Percentiles rank a stretch among this genome's conserved stretches.
Evolutionary conservation across 1,284 basidiomycete genomes (phyloP).

Genomic region (Rhodotorula sp.): DNA sequence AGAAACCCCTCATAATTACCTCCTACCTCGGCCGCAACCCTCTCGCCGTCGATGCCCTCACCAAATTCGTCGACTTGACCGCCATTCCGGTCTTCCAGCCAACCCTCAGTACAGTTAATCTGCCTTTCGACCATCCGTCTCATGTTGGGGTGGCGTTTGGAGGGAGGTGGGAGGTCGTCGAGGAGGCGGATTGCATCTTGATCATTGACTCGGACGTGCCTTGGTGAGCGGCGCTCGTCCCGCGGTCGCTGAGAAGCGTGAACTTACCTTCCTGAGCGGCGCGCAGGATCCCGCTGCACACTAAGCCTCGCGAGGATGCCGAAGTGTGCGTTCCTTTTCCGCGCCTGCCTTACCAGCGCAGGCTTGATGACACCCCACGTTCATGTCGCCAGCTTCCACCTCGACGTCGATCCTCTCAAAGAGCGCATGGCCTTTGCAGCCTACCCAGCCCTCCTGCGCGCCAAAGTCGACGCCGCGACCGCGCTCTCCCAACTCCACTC

Average conservation of each 20-base stretch:
- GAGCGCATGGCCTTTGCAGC: slow-evolving; percentile 38
- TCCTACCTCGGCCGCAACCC: slow-evolving; percentile 63
- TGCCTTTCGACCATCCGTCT: slow-evolving; percentile 61
- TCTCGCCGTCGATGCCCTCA: slow-evolving; percentile 56
- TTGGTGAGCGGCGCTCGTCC: slow-evolving; percentile 50
- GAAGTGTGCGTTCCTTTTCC: not conserved
- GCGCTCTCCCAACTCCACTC: slow-evolving; percentile 57
- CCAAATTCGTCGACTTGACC: slow-evolving; percentile 56
- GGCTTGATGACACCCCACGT: not conserved
- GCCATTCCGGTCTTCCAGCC: slow-evolving; percentile 60
- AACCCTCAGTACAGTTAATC: slow-evolving; percentile 58
- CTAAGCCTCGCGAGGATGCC: slow-evolving; percentile 49
- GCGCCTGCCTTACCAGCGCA: not conserved
- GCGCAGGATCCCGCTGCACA: slow-evolving; percentile 55
- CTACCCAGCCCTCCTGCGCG: slow-evolving; percentile 49
- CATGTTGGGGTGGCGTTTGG: slow-evolving; percentile 57
- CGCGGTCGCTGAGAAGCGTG: too few species aligned
- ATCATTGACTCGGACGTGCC: slow-evolving; percentile 65
- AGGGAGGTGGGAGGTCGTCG: slow-evolving; percentile 53
- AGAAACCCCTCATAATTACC: slow-evolving; percentile 63
- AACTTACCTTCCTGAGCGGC: slow-evolving; percentile 6
- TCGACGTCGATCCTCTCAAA: slow-evolving; percentile 66
- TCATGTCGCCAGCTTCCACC: slow-evolving; percentile 57
- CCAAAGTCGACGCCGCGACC: slow-evolving; percentile 58
- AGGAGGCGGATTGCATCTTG: slow-evolving; percentile 62